phyloP scores from a whole-genome alignment of 1,139 yeast genomes.

The Debaryomycetaceae sp. region DNA sequence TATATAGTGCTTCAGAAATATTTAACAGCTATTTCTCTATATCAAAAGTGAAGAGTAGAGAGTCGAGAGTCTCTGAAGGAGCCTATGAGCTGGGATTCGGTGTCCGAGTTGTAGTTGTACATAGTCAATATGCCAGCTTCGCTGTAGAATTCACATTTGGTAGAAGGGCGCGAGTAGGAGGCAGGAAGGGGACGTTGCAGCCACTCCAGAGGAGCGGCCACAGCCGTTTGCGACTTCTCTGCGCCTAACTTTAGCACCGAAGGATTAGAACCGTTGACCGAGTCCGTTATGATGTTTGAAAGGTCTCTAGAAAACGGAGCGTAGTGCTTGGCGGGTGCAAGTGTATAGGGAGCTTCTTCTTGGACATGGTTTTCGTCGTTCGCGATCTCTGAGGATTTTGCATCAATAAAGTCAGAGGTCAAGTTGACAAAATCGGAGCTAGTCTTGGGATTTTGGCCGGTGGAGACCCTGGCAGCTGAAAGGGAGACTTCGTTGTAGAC shows the following conservation, averaged over 20 bases:
- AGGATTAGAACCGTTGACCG: not conserved
- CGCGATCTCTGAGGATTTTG: slow-evolving; percentile 1
- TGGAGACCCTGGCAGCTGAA: slow-evolving; percentile 50
- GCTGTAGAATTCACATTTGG: slow-evolving; percentile 4
- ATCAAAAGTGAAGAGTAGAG: not conserved
- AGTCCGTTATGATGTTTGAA: not conserved
- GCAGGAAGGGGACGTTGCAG: not conserved
- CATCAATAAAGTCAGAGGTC: slow-evolving; percentile 24
- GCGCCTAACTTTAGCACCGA: not conserved
- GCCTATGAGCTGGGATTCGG: slow-evolving; percentile 2
- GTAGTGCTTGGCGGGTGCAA: not conserved
- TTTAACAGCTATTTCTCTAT: not conserved
- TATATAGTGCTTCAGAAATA: slow-evolving; percentile 2
- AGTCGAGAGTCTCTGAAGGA: not conserved
- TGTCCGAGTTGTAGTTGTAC: slow-evolving; percentile 7
- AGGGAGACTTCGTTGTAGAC: slow-evolving; percentile 47
- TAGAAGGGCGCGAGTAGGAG: slow-evolving; percentile 1
- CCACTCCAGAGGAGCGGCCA: not conserved
- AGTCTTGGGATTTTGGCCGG: slow-evolving; percentile 31
- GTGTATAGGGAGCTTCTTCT: not conserved
- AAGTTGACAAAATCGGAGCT: slow-evolving; percentile 18
- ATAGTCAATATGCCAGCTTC: slow-evolving; percentile 6
- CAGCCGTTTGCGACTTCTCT: not conserved
- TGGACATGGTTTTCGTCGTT: not conserved
- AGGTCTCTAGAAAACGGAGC: not conserved